These are phyloP conservation scores for Oidiodendron maius DNA, from an alignment of 495 filamentous ascomycete species.

Conservation along the genomic window DNA sequence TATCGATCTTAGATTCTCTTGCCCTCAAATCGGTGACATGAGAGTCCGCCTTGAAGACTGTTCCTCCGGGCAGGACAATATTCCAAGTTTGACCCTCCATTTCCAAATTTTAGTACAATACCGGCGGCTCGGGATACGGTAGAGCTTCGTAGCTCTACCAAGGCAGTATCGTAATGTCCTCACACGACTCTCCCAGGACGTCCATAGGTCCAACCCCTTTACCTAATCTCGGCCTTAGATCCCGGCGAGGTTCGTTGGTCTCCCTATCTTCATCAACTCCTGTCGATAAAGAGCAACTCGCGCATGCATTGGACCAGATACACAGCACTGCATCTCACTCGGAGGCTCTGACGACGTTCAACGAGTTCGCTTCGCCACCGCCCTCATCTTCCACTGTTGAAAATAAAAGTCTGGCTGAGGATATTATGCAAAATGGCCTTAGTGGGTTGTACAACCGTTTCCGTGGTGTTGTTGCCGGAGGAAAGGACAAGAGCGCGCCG, in stretches of 20 bases:
- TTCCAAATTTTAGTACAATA: too few species aligned
- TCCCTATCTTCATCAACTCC: slow-evolving; percentile 53
- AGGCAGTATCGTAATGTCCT: slow-evolving; percentile 17
- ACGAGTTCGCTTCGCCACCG: slow-evolving; percentile 68
- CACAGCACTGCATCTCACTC: slow-evolving; percentile 78
- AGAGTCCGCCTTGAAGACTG: slow-evolving; percentile 7
- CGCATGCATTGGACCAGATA: slow-evolving; percentile 75
- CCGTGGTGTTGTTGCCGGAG: slow-evolving; percentile 67
- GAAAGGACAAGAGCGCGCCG: slow-evolving; percentile 47
- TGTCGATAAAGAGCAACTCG: slow-evolving; percentile 60
- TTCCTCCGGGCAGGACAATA: slow-evolving; percentile 7
- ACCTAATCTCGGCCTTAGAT: slow-evolving; percentile 27
- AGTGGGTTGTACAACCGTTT: slow-evolving; percentile 82
- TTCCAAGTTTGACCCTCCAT: too few species aligned
- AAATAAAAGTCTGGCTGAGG: slow-evolving; percentile 60
- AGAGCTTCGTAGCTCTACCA: too few species aligned
- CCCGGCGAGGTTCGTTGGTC: slow-evolving; percentile 57
- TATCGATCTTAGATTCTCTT: neutral
- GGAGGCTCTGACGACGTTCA: slow-evolving; percentile 77
- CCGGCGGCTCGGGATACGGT: too few species aligned
- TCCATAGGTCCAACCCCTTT: slow-evolving; percentile 4
- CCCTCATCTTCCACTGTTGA: slow-evolving; percentile 49
- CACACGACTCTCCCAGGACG: slow-evolving; percentile 17
- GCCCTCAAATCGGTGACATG: slow-evolving; percentile 11
- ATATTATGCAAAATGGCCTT: slow-evolving; percentile 72